Base-by-base conservation (phyloP, 306 rosid species). In the Ormosia semicastrata region DNA sequence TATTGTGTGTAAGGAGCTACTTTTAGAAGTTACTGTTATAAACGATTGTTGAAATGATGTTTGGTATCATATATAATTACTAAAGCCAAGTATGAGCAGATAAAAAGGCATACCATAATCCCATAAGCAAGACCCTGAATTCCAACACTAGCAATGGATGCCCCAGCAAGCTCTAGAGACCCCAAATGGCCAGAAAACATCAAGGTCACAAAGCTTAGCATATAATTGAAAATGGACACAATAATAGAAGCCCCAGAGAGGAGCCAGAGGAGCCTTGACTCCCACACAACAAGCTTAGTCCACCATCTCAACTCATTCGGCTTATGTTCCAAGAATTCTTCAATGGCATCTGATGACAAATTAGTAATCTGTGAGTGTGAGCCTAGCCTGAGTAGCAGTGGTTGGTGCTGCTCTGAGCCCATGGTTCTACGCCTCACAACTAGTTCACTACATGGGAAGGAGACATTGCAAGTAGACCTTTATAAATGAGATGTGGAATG, bases 101-200 rank as follows among this genome's bases (percentile, higher is more conserved):
- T 24, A 36, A n/a, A 57, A 6, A 12, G 47, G 5, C 84, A 49
- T 88, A 92, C 94, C 97, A 92, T 92, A 10, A 92, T 90, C 0
- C 93, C 97, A 74, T 90, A 90, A 76, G 97, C 94, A 34, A 92
- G 93, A 78, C 97, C 97, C 17, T 88, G 93, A 83, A 91, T 91
- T 58, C 98, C 93, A 89, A 85, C 94, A 67, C 86, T 81, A 6
- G 94, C 94, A 9, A 92, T 76, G 4, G 97, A 89, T 18, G 97
- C 97, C 2, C 97, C 94, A 17, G 94, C 97, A 46, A 92, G 93
- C 62, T 87, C 91, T 34, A 86, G 43, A 1, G 93, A 46, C 5
- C 94, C 89, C 88, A 92, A 83, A 56, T 93, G 98, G 0, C 98
- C 95, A 70, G 88, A 50, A 69, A 93, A 88, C 84, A 87, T 87